A percentile compares a stretch with the other conserved stretches of the same genome.
phyloP scores from a whole-genome alignment of 352 stramenopile species.

The Phytophthora ramorum region DNA sequence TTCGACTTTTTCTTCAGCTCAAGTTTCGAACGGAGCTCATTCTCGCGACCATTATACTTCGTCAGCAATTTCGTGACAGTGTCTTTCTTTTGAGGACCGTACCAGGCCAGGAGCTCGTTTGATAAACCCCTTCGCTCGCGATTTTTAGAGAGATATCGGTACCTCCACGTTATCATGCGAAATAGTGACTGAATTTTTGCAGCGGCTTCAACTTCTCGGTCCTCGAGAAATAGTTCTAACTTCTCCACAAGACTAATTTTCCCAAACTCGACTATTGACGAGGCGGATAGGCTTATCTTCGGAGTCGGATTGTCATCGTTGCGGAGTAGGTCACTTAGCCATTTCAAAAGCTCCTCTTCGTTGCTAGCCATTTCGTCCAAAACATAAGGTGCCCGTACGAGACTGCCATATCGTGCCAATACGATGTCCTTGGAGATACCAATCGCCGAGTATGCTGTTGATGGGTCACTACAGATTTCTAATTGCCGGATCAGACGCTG shows the following conservation, averaged over 20 bases:
- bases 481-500: conserved; percentile 47
- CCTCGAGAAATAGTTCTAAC: conserved; percentile 48
- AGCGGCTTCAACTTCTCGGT: conserved; percentile 40
- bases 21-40: conserved; percentile 50
- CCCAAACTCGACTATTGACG: conserved; percentile 32
- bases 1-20: conserved; percentile 36
- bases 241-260: conserved; percentile 42
- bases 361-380: conserved; percentile 13
- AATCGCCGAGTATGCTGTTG: conserved; percentile 35
- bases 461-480: conserved; percentile 25
- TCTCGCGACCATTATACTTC: conserved; percentile 52
- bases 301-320: neutral
- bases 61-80: conserved; percentile 48
- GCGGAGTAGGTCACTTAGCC: conserved; percentile 25
- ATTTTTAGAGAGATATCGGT: conserved; percentile 39
- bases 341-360: conserved; percentile 24
- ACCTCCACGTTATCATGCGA: conserved; percentile 43
- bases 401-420: conserved; percentile 37
- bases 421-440: conserved; percentile 30
- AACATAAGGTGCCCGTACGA: conserved; percentile 25
- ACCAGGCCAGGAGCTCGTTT: conserved; percentile 51
- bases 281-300: conserved; percentile 22
- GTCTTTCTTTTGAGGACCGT: conserved; percentile 34
- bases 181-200: conserved; percentile 49
- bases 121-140: conserved; percentile 35